phyloP scores from a whole-genome alignment of 805 yeast genomes.

The Kluyveromyces lactis region DNA sequence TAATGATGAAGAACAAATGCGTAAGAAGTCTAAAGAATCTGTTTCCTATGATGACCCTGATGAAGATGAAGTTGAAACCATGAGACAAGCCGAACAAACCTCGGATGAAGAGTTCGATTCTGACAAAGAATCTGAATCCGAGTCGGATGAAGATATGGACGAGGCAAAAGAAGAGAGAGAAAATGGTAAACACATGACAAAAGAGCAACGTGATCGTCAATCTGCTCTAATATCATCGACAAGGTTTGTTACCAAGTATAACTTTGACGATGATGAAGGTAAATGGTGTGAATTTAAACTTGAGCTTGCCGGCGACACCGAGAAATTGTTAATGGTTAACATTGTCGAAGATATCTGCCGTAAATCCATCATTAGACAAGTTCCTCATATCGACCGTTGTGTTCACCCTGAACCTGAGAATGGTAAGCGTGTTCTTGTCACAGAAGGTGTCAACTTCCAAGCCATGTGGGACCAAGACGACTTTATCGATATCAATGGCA shows the following conservation, averaged over 20 bases:
- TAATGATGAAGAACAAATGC: slow-evolving; percentile 51
- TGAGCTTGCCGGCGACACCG: slow-evolving; percentile 75
- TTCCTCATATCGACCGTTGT: slow-evolving; percentile 88
- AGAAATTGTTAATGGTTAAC: slow-evolving; percentile 94
- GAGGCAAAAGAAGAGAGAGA: slow-evolving; percentile 20
- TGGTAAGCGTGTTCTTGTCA: slow-evolving; percentile 70
- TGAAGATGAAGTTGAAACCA: slow-evolving; percentile 87
- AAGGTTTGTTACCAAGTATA: slow-evolving; percentile 65
- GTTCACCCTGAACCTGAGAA: slow-evolving; percentile 66
- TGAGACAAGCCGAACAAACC: slow-evolving; percentile 75
- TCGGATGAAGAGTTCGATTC: slow-evolving; percentile 52
- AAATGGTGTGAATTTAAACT: slow-evolving; percentile 89
- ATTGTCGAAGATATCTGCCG: slow-evolving; percentile 89
- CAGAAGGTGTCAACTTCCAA: slow-evolving; percentile 96
- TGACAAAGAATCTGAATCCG: slow-evolving; percentile 32
- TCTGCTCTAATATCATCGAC: slow-evolving; percentile 68
- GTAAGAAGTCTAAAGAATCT: slow-evolving; percentile 66
- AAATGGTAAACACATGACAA: slow-evolving; percentile 35
- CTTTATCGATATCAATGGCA: slow-evolving; percentile 81
- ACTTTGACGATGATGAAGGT: slow-evolving; percentile 84
- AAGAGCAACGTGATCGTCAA: slow-evolving; percentile 76
- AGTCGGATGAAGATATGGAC: slow-evolving; percentile 32
- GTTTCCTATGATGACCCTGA: slow-evolving; percentile 93
- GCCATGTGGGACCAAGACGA: slow-evolving; percentile 98
- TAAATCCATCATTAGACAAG: slow-evolving; percentile 85